Evolutionary conservation across 2,329 filamentous ascomycete species (phyloP), one percentile per base, ranked within the genome.

Genomic region (Scedosporium dehoogii): DNA sequence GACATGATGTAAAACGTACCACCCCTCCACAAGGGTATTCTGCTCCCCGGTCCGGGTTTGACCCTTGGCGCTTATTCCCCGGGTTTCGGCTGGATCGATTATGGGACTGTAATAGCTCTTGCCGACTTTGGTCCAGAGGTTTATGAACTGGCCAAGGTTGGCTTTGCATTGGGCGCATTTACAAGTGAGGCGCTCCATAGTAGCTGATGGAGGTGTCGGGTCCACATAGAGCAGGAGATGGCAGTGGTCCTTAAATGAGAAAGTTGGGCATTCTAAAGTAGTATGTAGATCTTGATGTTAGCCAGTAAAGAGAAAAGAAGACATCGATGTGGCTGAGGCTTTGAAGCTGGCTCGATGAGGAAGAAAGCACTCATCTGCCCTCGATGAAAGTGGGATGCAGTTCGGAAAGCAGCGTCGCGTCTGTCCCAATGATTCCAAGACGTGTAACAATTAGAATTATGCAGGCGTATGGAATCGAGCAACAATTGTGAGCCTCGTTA

Each of bases 91-190:
- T 3, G 69, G 48, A 23, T 69, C 64, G 4, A 73, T 63, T 10
- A 73, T 66, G 4, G 75, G 75, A n/a, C 72, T 75, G 60, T 75
- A 71, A 63, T 76, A 76, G 23, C 70, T 71, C 57, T 74, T 75
- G 51, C 73, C 75, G 38, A 79, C 71, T 64, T 76, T 71, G 1
- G 66, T 73, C 76, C 76, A 79, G 6, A 73, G 51, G 46, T 79
- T 78, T 62, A 68, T 44, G 57, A 75, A 70, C 1, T 58, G 63
- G 58, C 71, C 72, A n/a, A 76, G 62, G 5, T 66, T 61, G 6
- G 66, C 64, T 25, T 72, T 67, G 63, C 70, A 74, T 33, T 67
- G 67, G 60, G 69, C 67, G 68, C 77, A 79, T 63, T 70, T 72
- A 67, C 72, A 72, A 33, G 65, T 63, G 53, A 77, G 68, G 5